phyloP scores from a whole-genome alignment of 345 rosid species.

The Rhodomyrtus tomentosa region DNA sequence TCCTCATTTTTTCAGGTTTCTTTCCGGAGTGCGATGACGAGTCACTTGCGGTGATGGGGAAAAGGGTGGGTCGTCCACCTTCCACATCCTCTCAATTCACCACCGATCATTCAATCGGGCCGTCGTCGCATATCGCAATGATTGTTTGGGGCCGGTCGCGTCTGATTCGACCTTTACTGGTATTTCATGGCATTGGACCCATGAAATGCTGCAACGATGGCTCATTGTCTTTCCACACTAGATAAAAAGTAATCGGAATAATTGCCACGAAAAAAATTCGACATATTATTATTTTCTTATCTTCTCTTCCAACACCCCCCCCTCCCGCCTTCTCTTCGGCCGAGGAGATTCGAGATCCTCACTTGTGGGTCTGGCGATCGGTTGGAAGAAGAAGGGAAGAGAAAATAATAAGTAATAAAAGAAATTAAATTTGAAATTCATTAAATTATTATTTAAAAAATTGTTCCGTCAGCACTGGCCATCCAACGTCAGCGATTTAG shows the following conservation, averaged over 20 bases:
- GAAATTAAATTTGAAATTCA: too few relatives aligned
- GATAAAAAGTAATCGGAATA: background rate
- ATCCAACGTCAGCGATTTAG: too few relatives aligned
- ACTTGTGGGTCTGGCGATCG: too few relatives aligned
- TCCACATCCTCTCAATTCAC: background rate
- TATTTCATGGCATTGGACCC: background rate
- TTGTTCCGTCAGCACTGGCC: fast-evolving
- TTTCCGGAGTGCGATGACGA: background rate
- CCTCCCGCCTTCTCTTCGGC: too few relatives aligned
- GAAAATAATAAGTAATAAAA: too few relatives aligned
- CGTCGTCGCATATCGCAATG: background rate
- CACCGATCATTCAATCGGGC: background rate
- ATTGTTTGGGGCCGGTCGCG: background rate
- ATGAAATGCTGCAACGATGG: background rate
- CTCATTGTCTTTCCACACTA: background rate
- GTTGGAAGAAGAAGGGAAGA: too few relatives aligned
- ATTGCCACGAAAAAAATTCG: too few relatives aligned
- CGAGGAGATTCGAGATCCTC: too few relatives aligned
- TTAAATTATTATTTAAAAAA: too few relatives aligned
- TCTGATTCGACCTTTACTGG: background rate
- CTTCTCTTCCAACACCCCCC: too few relatives aligned
- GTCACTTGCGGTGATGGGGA: background rate
- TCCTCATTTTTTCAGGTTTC: background rate
- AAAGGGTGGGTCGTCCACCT: background rate
- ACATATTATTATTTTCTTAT: too few relatives aligned